Base-by-base conservation (phyloP, 2,329 filamentous ascomycete species). In the Xylaria sp. region DNA sequence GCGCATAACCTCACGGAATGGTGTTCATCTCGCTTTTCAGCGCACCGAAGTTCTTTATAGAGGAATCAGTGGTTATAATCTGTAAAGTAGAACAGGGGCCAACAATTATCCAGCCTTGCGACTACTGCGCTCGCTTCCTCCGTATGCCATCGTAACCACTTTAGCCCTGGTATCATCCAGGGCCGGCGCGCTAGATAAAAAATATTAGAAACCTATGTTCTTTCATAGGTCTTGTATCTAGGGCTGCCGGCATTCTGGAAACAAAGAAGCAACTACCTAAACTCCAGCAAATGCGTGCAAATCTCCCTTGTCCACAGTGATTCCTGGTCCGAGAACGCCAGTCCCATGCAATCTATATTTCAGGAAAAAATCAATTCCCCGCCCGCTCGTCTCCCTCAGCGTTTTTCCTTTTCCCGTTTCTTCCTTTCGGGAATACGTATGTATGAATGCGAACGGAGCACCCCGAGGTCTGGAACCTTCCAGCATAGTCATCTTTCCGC, bases 251-350 rank as follows among this genome's bases (percentile, higher is more conserved):
- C 27, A 54, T 27, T 24, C 34, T 60, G 36, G n/a, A 53, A 54
- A 17, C 39, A n/a, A 12, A 45, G 4, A 42, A 55, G 12, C 34
- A 30, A 42, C 61, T n/a, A n/a, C n/a, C n/a, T 57, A 45, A 65
- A 68, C 65, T 39, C 68, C 65, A 6, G 51, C 47, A 67, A 64
- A 61, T 58, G 55, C 60, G 39, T 39, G 34, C 27, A 64, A 55
- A 61, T n/a, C 14, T 14, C 45, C 47, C 36, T 3, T 39, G 42
- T 68, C 47, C 36, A 3, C 30, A n/a, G 2, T 48, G 34, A 58
- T 64, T 19, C n/a, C 51, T 21, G n/a, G n/a, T 55, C 50, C 17
- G 11, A 48, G 42, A 69, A 67, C 64, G 62, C 61, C 69, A 12
- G 39, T 65, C 32, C 53, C 58, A 68, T 69, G 65, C 47, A 57